Percentiles rank a stretch among this genome's conserved stretches.
Evolutionary conservation across 768 basidiomycete species (phyloP).

Genomic region (Boletales sp.): DNA sequence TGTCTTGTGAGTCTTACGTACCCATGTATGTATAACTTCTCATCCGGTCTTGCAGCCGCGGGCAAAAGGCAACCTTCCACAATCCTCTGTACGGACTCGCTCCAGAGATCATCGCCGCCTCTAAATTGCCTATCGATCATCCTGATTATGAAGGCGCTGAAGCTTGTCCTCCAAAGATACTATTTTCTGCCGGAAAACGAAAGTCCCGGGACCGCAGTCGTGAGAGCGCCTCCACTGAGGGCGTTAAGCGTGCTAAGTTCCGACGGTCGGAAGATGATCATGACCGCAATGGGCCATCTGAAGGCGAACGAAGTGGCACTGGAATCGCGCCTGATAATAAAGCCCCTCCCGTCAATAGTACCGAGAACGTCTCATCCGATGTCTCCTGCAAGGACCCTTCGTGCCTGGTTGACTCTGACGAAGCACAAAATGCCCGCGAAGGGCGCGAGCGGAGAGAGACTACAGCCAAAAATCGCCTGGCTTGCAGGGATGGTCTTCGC

Average conservation of each 20-base stretch:
- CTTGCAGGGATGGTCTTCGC: conserved; percentile 25
- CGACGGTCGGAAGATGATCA: conserved; percentile 3
- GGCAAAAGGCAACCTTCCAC: conserved; percentile 55
- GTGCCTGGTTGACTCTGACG: not conserved
- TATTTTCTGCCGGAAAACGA: conserved; percentile 42
- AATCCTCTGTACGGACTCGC: conserved; percentile 61
- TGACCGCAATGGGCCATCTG: conserved; percentile 9
- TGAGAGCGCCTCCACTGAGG: conserved; percentile 8
- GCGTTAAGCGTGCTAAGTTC: conserved; percentile 14
- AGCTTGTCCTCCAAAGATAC: conserved; percentile 50
- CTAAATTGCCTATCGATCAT: conserved; percentile 56
- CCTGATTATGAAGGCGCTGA: conserved; percentile 62
- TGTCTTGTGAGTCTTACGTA: conserved; percentile 57
- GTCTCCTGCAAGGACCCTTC: not conserved
- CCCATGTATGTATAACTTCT: not conserved
- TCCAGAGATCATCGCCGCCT: conserved; percentile 37
- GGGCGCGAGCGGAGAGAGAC: conserved; percentile 26
- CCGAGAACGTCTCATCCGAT: conserved; percentile 8
- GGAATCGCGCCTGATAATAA: not conserved
- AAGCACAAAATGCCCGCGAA: conserved; percentile 17
- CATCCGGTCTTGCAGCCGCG: conserved; percentile 50
- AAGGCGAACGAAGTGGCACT: conserved; percentile 10
- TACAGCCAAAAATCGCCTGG: conserved; percentile 19
- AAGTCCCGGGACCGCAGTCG: conserved; percentile 25
- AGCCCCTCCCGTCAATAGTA: not conserved